These are phyloP conservation scores for Barnettozyma siamensis DNA, from an alignment of 805 yeast species.

Conservation along the genomic window DNA sequence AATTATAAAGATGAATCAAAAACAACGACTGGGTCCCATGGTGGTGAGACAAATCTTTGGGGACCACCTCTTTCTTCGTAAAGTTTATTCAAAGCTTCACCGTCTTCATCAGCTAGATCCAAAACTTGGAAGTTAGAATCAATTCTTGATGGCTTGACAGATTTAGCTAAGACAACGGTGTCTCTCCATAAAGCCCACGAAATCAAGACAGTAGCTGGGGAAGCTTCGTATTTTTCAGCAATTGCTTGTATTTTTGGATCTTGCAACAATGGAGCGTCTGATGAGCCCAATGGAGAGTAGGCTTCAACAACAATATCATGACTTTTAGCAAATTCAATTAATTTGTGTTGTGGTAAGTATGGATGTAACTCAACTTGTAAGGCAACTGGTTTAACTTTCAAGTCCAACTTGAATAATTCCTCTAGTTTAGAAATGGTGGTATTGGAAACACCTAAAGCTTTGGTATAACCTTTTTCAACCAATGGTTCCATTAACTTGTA, in stretches of 20 bases:
- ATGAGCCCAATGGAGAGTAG: constrained; percentile 17
- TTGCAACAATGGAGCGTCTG: constrained; percentile 15
- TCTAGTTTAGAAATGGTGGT: constrained; percentile 13
- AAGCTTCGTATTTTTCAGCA: constrained; percentile 37
- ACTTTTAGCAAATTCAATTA: constrained; percentile 12
- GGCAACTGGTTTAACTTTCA: constrained; percentile 13
- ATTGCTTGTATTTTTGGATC: constrained; percentile 38
- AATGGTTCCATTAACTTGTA: constrained; percentile 18
- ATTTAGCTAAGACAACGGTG: constrained; percentile 48
- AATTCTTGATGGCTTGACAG: constrained; percentile 40
- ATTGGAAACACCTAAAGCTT: constrained; percentile 19
- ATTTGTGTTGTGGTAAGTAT: constrained; percentile 15
- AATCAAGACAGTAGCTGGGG: constrained; percentile 46
- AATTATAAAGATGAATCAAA: constrained; percentile 21
- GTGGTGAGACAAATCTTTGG: constrained; percentile 23
- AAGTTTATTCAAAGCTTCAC: constrained; percentile 25
- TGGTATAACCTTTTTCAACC: constrained; percentile 10
- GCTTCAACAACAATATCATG: constrained; percentile 18
- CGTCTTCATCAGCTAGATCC: constrained; percentile 32
- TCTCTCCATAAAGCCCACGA: constrained; percentile 60
- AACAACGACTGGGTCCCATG: constrained; percentile 30
- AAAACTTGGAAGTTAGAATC: constrained; percentile 29
- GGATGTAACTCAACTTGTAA: constrained; percentile 19
- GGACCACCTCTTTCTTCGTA: constrained; percentile 24
- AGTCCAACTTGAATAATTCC: constrained; percentile 5